phyloP scores from a whole-genome alignment of 2,329 filamentous ascomycete genomes.

The Diaporthe caulivora region DNA sequence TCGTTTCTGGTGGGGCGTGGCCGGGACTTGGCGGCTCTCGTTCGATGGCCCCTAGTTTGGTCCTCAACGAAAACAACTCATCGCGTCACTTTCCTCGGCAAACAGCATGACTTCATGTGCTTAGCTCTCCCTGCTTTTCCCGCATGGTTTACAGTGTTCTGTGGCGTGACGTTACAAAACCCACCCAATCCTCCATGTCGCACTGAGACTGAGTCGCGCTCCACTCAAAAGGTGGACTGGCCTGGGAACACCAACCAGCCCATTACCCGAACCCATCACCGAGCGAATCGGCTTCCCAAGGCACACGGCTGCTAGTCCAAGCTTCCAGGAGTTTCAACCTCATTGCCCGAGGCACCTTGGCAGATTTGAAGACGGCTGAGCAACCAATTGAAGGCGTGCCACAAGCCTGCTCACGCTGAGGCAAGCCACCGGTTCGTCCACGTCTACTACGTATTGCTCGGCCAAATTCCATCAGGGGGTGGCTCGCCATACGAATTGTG shows the following conservation, averaged over 20 bases:
- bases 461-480: constrained; percentile 1
- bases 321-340: not conserved
- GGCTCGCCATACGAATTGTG: constrained; percentile 6
- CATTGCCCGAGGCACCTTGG: constrained; percentile 20
- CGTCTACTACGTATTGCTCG: not conserved
- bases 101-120: constrained; percentile 34
- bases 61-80: constrained; percentile 32
- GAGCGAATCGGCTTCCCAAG: constrained; percentile 21
- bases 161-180: constrained; percentile 35
- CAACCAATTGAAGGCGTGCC: constrained; percentile 16
- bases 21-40: constrained; percentile 30
- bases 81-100: constrained; percentile 34
- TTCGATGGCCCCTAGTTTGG: constrained; percentile 20
- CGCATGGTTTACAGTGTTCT: constrained; percentile 28
- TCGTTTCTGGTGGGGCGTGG: constrained; percentile 25
- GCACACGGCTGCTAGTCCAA: not conserved
- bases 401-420: not conserved
- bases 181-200: constrained; percentile 15
- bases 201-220: constrained; percentile 15
- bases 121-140: constrained; percentile 25
- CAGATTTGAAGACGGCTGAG: not conserved
- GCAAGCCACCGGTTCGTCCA: constrained; percentile 6
- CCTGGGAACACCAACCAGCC: not conserved
- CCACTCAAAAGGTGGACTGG: constrained; percentile 11
- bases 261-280: constrained; percentile 28